These are phyloP conservation scores for Exophiala sp. DNA, from an alignment of 2,329 filamentous ascomycete genomes.

Conservation along the genomic window DNA sequence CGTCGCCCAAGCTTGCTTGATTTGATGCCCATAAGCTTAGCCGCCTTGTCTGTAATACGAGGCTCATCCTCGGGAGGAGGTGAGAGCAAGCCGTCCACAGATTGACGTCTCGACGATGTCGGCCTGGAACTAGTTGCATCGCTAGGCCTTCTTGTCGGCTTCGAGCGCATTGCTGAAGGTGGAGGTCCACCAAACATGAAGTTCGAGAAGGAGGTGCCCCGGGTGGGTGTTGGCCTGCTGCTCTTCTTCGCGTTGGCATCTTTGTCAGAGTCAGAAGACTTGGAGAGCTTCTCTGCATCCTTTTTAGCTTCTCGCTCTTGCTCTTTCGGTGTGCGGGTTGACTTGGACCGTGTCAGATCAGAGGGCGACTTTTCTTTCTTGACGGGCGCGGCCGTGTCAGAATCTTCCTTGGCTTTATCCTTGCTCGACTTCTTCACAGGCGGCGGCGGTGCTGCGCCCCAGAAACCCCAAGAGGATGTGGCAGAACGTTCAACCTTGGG, in stretches of 20 bases:
- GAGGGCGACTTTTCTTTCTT: constrained; percentile 42
- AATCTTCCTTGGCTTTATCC: constrained; percentile 46
- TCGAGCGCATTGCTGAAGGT: constrained; percentile 55
- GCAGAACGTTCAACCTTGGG: constrained; percentile 69
- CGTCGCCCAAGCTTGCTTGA: constrained; percentile 48
- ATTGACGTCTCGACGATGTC: constrained; percentile 59
- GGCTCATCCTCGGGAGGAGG: constrained; percentile 68
- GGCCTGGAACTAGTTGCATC: constrained; percentile 52
- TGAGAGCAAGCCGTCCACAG: constrained; percentile 67
- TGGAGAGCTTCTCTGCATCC: constrained; percentile 58
- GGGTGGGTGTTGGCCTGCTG: constrained; percentile 53
- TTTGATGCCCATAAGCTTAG: constrained; percentile 67
- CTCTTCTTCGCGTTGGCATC: constrained; percentile 52
- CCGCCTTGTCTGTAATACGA: constrained; percentile 70
- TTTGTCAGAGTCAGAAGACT: constrained; percentile 71
- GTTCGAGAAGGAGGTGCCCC: constrained; percentile 57
- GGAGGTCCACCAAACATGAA: constrained; percentile 67
- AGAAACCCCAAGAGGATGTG: constrained; percentile 70
- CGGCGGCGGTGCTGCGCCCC: constrained; percentile 56
- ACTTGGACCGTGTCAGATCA: constrained; percentile 54
- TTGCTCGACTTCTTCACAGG: constrained; percentile 43
- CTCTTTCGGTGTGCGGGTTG: constrained; percentile 53
- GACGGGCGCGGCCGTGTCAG: constrained; percentile 28
- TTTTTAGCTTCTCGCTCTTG: constrained; percentile 53
- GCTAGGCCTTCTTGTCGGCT: constrained; percentile 62